Evolutionary conservation across 192 early-diverging fungal genomes (phyloP), one percentile per base, ranked within the genome.

Genomic region (Coemansia asiatica): DNA sequence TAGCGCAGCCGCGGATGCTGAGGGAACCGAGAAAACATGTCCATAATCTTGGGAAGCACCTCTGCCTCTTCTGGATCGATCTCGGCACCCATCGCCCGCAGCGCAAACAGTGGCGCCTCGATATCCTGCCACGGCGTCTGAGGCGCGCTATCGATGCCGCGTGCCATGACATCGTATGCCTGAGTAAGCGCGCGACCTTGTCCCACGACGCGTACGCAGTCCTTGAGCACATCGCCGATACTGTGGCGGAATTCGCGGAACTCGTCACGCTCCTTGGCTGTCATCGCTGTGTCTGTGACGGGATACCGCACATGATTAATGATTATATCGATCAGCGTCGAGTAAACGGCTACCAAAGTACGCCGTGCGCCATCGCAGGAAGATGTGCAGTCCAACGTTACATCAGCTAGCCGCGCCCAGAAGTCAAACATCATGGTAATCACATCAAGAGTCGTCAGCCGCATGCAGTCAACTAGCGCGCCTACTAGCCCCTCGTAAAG

Each of bases 171-270:
- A 6, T 64, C 46, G 63, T 86, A 88, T 1, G 90, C 90, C 25
- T 88, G 87, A 0, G 76, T 65, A 22, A 99, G 78, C 16, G 94
- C 90, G 27, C 84, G 84, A 2, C 90, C 81, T 12, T 85, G 85
- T 6, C 95, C 95, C 1, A 96, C 70, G 15, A 98, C 89, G 13
- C 84, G 71, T 47, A 94, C 94, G 64, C 95, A 96, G 68, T 92
- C 91, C 81, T 99, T 99, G 36, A 99, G 84, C 47, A 96, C 93
- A 65, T 98, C 95, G 48, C 96, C 98, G 83, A 98, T 94, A 27
- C 88, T 84, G 79, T 99, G 96, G 23, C 98, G 87, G 75, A 98
- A 97, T 27, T 97, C 94, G 38, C 95, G 83, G 70, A 99, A 99
- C 27, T 97, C 92, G 64, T 99, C 98, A n/a, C 92, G 87, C 66